A percentile compares a stretch with the other conserved stretches of the same genome.
Conservation (phyloP, 2,329 filamentous ascomycete species). For the Huntiella omanensis region DNA sequence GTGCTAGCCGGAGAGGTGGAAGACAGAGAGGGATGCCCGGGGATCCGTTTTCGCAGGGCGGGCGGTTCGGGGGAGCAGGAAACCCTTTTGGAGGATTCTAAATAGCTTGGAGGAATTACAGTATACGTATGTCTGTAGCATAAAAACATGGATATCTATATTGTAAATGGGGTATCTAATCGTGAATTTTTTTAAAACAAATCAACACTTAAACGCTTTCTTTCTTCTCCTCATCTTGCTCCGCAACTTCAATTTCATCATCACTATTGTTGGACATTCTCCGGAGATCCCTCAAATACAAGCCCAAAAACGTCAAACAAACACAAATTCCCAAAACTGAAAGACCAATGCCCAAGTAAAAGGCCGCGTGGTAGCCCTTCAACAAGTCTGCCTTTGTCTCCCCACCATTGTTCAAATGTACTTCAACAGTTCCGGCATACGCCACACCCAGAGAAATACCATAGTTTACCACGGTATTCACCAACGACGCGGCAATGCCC, state of each 20-base stretch:
- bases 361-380: conserved; percentile 20
- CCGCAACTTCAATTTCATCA: conserved; percentile 2
- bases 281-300: conserved; percentile 6
- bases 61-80: too few relatives aligned
- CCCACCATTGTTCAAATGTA: conserved; percentile 16
- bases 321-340: conserved; percentile 20
- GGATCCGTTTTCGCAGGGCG: too few relatives aligned
- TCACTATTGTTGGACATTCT: neutral
- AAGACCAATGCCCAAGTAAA: conserved; percentile 25
- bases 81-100: too few relatives aligned
- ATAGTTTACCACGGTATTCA: conserved; percentile 50
- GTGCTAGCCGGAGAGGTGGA: too few relatives aligned
- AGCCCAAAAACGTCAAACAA: conserved; percentile 9
- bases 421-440: conserved; percentile 45
- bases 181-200: neutral
- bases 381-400: conserved; percentile 15
- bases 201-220: neutral
- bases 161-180: neutral
- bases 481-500: conserved; percentile 31
- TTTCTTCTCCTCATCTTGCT: conserved; percentile 8
- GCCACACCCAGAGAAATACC: conserved; percentile 46
- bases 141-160: neutral
- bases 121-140: neutral
- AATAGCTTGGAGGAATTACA: neutral
- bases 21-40: too few relatives aligned